phyloP scores from a whole-genome alignment of 2,329 filamentous ascomycete species.

The Capronia coronata region DNA sequence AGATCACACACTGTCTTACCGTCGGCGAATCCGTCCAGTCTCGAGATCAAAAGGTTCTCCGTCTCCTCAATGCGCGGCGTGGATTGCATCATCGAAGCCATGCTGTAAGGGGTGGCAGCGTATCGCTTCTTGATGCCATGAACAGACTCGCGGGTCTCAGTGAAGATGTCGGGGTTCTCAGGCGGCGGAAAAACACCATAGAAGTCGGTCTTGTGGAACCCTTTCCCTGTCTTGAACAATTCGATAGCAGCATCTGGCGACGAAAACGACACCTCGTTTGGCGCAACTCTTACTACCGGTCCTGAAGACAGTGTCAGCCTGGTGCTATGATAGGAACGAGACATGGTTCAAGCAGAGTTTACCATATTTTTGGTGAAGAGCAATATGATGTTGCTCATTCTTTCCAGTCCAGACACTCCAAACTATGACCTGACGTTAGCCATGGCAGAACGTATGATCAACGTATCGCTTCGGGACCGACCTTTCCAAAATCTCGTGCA shows the following conservation, averaged over 20 bases:
- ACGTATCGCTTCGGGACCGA: neutral
- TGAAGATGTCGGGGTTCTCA: slow-evolving; percentile 55
- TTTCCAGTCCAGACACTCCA: slow-evolving; percentile 37
- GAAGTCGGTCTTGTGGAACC: slow-evolving; percentile 50
- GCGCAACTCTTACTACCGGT: slow-evolving; percentile 46
- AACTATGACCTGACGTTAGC: too few relatives aligned
- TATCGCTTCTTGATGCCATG: slow-evolving; percentile 52
- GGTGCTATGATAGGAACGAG: too few relatives aligned
- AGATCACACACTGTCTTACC: slow-evolving; percentile 40
- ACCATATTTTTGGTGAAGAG: slow-evolving; percentile 39
- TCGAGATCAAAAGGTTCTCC: slow-evolving; percentile 41
- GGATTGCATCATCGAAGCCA: slow-evolving; percentile 30
- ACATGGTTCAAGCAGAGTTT: too few relatives aligned
- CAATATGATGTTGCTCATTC: slow-evolving; percentile 35
- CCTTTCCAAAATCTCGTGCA: slow-evolving; percentile 39
- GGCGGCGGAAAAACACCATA: slow-evolving; percentile 51
- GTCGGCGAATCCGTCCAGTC: slow-evolving; percentile 40
- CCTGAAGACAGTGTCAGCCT: slow-evolving; percentile 29
- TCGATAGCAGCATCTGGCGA: slow-evolving; percentile 44
- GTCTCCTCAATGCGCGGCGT: slow-evolving; percentile 30
- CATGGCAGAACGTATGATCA: neutral
- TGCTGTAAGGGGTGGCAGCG: slow-evolving; percentile 31
- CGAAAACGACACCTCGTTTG: slow-evolving; percentile 45
- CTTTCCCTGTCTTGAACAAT: slow-evolving; percentile 46
- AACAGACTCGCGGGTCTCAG: slow-evolving; percentile 49